Evolutionary conservation across 768 basidiomycete species (phyloP), one percentile per base, ranked within the genome.

Genomic region (Lentinula sp.): DNA sequence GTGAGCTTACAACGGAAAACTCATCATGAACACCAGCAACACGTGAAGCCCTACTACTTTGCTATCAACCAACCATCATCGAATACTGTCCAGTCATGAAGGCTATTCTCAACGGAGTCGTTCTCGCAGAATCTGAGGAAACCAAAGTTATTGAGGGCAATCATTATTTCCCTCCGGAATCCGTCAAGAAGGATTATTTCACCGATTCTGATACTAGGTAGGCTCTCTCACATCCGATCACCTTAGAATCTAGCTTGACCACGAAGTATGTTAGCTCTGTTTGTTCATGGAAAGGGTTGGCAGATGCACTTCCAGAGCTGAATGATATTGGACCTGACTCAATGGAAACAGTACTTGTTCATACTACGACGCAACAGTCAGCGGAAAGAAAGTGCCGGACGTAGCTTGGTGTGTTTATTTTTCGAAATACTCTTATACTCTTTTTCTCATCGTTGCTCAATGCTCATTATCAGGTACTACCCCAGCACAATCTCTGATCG

Each of bases 241-340:
- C 16, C 42, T 43, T 0, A 5, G 5, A n/a, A 21, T 21, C 13
- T 31, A 46, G 18, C 21, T 45, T 46, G 13, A 16, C n/a, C 16
- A 16, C 7, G n/a, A 5, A n/a, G 2, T 23, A 35, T 57, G 37
- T 3, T 57, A 87, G 86, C 58, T 76, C 82, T 15, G 62, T 69
- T 4, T 91, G 89, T 66, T 73, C 79, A 5, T 90, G 89, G 88
- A 92, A 92, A 71, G 89, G 88, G 88, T 87, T 65, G 55, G 78
- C 60, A 13, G 43, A 55, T 37, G 37, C 34, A 18, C 37, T 39
- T 35, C 37, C 53, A 40, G 15, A 37, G 53, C n/a, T 55, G 5
- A 35, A 55, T 55, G 37, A 55, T 55, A 37, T 32, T 37, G 18
- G 31, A 52, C n/a, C 51, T 55, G 8, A 55, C 53, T 34, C 34